Evolutionary conservation across 1,139 yeast genomes (phyloP).

Genomic region (Yamadazyma songkhlaensis): DNA sequence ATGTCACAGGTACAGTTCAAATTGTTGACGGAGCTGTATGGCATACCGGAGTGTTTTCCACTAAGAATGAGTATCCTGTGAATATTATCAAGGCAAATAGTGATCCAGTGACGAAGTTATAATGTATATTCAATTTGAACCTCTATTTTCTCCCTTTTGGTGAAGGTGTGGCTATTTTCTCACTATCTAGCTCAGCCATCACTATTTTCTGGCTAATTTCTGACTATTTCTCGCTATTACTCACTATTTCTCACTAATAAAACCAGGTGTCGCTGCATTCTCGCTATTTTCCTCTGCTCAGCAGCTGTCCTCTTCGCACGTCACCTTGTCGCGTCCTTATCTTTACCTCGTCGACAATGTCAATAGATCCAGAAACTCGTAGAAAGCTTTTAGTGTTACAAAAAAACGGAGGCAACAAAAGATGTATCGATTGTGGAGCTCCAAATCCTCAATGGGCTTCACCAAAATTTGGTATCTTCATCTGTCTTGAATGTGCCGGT

Average conservation of each 20-base stretch:
- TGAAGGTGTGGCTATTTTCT: too few species aligned
- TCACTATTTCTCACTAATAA: too few species aligned
- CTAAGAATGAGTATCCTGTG: slow-evolving; percentile 32
- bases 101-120: slow-evolving; percentile 13
- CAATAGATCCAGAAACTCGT: slow-evolving; percentile 88
- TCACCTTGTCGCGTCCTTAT: background rate
- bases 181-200: too few species aligned
- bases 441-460: slow-evolving; percentile 99
- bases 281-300: too few species aligned
- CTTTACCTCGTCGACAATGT: slow-evolving; percentile 39
- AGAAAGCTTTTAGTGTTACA: slow-evolving; percentile 78
- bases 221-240: too few species aligned
- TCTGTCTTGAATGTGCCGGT: slow-evolving; percentile 97
- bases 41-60: slow-evolving; percentile 60
- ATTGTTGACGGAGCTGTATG: slow-evolving; percentile 92
- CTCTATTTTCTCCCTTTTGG: background rate
- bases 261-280: too few species aligned
- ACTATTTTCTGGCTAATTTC: too few species aligned
- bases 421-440: slow-evolving; percentile 91
- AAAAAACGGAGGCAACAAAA: slow-evolving; percentile 78
- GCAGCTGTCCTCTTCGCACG: background rate
- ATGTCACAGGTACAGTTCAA: slow-evolving; percentile 71
- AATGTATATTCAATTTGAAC: background rate
- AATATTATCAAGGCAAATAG: slow-evolving; percentile 19
- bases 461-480: slow-evolving; percentile 93